Evolutionary conservation across 2,329 filamentous ascomycete genomes (phyloP), one percentile per base, ranked within the genome.

Genomic region (Phialemoniopsis sp.): DNA sequence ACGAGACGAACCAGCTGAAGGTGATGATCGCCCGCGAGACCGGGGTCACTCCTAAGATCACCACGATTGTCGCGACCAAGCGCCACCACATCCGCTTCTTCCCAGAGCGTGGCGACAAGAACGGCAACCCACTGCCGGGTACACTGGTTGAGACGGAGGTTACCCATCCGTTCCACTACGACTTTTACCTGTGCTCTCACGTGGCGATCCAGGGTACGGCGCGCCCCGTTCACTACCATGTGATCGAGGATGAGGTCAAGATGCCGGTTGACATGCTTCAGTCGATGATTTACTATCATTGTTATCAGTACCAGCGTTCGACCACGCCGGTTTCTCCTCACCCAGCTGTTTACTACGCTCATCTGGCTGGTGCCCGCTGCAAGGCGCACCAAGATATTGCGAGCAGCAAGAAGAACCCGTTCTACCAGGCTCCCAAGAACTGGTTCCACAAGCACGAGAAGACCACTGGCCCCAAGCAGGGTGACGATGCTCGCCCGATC

Each of bases 31-130:
- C 53, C 26, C 58, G 70, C 6, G 50, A 58, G 4, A 57, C 59
- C 4, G 57, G 53, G 2, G 40, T 41, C 14, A 39, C 36, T 2
- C 67, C 86, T 3, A 86, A 86, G 57, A 82, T 96, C 53, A 89
- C 89, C 0, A 89, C 95, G 10, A 79, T 95, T 31, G 77, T 97
- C 34, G 90, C 87, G 2, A 90, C 87, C 2, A 98, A 98, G 73
- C 85, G 93, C 4, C 93, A 98, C 50, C 91, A 96, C 54, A 82
- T 95, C 38, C 86, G 93, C 13, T 89, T 95, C 59, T 97, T 97
- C 68, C 91, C 93, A 0, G 73, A 78, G 35, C 61, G 67, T 0
- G 63, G 59, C 14, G 93, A 98, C 55, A 73, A 73, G 36, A 94
- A 95, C 48, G 76, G 72, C 29, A 98, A 97, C 54, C 77, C 89